These are phyloP conservation scores for Microdochium nivale DNA, from an alignment of 2,329 filamentous ascomycete genomes.

Conservation along the genomic window DNA sequence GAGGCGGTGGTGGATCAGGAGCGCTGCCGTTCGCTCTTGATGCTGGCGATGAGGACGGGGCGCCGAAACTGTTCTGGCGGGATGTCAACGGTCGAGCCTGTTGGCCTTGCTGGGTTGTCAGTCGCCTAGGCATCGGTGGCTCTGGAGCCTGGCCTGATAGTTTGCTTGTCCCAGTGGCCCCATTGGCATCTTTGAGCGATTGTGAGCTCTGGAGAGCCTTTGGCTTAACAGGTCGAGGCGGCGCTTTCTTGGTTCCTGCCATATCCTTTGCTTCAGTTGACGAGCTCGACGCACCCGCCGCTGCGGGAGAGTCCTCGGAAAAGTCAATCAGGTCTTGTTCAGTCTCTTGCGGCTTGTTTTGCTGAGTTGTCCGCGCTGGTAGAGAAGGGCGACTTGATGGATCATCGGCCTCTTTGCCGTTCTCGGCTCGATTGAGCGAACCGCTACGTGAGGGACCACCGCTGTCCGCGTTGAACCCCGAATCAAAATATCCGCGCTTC, in stretches of 20 bases:
- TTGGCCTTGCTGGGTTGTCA: conserved; percentile 13
- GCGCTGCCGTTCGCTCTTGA: conserved; percentile 9
- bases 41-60: conserved; percentile 2
- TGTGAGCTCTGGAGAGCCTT: conserved; percentile 38
- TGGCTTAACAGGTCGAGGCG: conserved; percentile 51
- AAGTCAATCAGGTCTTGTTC: conserved; percentile 48
- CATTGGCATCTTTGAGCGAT: conserved; percentile 7
- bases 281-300: conserved; percentile 6
- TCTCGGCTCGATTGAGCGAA: conserved; percentile 5
- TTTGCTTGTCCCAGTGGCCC: conserved; percentile 3
- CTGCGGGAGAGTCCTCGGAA: conserved; percentile 37
- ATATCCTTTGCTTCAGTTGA: conserved; percentile 11
- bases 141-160: conserved; percentile 13
- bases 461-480: conserved; percentile 26
- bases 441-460: conserved; percentile 14
- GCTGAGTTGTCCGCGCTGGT: conserved; percentile 21
- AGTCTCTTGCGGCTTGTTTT: conserved; percentile 5
- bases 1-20: conserved; percentile 38
- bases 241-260: conserved; percentile 28
- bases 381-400: conserved; percentile 17
- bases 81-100: conserved; percentile 10
- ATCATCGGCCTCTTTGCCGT: conserved; percentile 12
- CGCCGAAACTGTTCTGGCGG: conserved; percentile 18
- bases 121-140: conserved; percentile 26
- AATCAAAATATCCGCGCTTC: conserved; percentile 69